Evolutionary conservation across 768 basidiomycete species (phyloP).

Genomic region (Psilocybe azurescens): DNA sequence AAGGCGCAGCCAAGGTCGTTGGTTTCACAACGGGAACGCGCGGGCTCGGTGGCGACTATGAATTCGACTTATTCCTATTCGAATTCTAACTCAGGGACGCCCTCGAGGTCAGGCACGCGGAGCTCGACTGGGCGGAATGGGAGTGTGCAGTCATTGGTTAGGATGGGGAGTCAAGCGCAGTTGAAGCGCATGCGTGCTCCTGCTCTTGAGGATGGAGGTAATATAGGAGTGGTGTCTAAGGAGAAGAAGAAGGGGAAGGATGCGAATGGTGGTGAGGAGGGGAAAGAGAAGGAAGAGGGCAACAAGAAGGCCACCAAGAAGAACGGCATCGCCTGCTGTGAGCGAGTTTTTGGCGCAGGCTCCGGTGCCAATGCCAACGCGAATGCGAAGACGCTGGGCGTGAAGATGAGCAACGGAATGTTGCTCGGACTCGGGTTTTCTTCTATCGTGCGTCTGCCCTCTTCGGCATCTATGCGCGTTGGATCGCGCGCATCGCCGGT

Average conservation of each 20-base stretch:
- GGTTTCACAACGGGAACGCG: background rate
- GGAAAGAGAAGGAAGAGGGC: constrained; percentile 12
- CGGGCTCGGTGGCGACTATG: background rate
- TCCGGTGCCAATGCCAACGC: background rate
- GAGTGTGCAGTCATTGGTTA: constrained; percentile 72
- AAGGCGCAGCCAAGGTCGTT: background rate
- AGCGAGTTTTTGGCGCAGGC: background rate
- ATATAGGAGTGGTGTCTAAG: constrained; percentile 9
- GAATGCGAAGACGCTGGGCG: constrained; percentile 39
- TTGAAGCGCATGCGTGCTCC: constrained; percentile 38
- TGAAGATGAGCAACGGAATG: constrained; percentile 57
- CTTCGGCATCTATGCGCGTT: constrained; percentile 29
- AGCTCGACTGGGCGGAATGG: constrained; percentile 49
- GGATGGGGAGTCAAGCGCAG: constrained; percentile 77
- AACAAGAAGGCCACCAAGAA: constrained; percentile 19
- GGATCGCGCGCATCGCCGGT: constrained; percentile 43
- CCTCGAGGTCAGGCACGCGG: constrained; percentile 38
- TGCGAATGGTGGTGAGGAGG: constrained; percentile 37
- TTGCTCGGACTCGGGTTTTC: constrained; percentile 68
- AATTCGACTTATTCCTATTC: background rate
- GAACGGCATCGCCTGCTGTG: constrained; percentile 17
- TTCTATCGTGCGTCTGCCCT: constrained; percentile 53
- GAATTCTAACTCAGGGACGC: constrained; percentile 1
- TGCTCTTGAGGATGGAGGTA: constrained; percentile 25
- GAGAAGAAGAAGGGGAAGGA: constrained; percentile 15